Evolutionary conservation across 2,329 filamentous ascomycete genomes (phyloP), one percentile per base, ranked within the genome.

Genomic region (Neopestalotiopsis sp.): DNA sequence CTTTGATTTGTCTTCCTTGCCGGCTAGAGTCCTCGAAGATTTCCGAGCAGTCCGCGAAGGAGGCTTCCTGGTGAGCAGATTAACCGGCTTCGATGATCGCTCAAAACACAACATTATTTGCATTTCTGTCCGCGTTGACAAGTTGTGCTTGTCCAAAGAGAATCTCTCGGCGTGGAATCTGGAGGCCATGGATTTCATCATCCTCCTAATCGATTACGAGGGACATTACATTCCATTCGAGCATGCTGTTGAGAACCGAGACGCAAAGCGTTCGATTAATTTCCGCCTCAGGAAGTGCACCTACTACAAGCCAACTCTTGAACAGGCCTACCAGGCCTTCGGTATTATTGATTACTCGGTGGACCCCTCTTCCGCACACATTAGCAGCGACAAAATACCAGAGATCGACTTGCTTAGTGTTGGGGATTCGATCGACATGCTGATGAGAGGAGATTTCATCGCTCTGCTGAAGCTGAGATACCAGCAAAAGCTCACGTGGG

Each of bases 111-210:
- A 81, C 69, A 82, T 86, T 3, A 78, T 96, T 20, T 90, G 89
- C 4, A 79, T 96, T 1, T 94, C 94, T 0, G 87, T 92, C 38
- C 89, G 89, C 4, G 87, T 93, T 38, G 83, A 86, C 4, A 92
- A 92, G 73, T 86, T 97, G 1, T 90, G 88, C 0, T 88, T 97
- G 13, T 91, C 93, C 0, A 86, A 91, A 49, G 92, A 95, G 75
- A 90, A 90, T 0, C 87, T 94, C 79, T 86, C 91, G 74, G 92
- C 94, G 1, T 97, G 94, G 94, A 86, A 91, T 69, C 78, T 97
- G 12, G 80, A 87, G 14, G 80, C 84, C 0, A 79, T 84, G 0
- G 91, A 94, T 42, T 95, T 95, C 74, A 78, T 97, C 52, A 87
- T 95, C 4, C 83, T 97, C 4, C 82, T 97, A 28, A 86, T 96